A percentile compares a stretch with the other conserved stretches of the same genome.
phyloP scores from a whole-genome alignment of 2,329 filamentous ascomycete genomes.

The Canariomyces notabilis region DNA sequence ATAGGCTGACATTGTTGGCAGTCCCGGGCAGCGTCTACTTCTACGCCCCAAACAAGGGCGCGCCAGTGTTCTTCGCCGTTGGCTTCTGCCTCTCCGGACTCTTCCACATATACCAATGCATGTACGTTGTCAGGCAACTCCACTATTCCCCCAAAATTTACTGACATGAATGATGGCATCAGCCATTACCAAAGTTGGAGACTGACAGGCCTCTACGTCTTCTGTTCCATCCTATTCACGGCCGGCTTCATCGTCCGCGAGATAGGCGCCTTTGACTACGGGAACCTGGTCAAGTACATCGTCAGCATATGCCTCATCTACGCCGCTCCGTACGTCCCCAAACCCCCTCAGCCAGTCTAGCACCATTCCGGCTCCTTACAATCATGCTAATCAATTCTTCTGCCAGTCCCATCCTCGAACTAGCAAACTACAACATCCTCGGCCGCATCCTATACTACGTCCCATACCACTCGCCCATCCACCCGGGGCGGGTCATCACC shows the following conservation, averaged over 20 bases:
- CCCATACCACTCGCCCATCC: constrained; percentile 47
- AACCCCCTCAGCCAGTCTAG: background rate
- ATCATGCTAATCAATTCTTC: too few species aligned
- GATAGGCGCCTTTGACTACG: constrained; percentile 44
- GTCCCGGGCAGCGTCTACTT: constrained; percentile 42
- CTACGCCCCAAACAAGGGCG: constrained; percentile 44
- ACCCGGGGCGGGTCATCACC: constrained; percentile 35
- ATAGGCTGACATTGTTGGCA: constrained; percentile 17
- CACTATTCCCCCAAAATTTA: too few species aligned
- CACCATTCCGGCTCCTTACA: background rate
- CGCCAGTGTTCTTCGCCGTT: constrained; percentile 42
- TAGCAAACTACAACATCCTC: constrained; percentile 53
- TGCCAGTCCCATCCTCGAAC: constrained; percentile 39
- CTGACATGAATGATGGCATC: background rate
- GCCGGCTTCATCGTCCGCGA: constrained; percentile 45
- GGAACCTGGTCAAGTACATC: constrained; percentile 39
- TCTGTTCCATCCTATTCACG: constrained; percentile 43
- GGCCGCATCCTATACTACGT: constrained; percentile 52
- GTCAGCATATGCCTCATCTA: constrained; percentile 35
- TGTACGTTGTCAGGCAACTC: constrained; percentile 36
- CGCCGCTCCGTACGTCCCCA: constrained; percentile 28
- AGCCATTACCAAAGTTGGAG: constrained; percentile 46
- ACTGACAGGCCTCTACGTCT: constrained; percentile 44
- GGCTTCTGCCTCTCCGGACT: constrained; percentile 36
- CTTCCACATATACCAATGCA: constrained; percentile 39